Evolutionary conservation across 83 land plant species (phyloP), one percentile per base, ranked within the genome.

Genomic region (Isoetes engelmannii): DNA sequence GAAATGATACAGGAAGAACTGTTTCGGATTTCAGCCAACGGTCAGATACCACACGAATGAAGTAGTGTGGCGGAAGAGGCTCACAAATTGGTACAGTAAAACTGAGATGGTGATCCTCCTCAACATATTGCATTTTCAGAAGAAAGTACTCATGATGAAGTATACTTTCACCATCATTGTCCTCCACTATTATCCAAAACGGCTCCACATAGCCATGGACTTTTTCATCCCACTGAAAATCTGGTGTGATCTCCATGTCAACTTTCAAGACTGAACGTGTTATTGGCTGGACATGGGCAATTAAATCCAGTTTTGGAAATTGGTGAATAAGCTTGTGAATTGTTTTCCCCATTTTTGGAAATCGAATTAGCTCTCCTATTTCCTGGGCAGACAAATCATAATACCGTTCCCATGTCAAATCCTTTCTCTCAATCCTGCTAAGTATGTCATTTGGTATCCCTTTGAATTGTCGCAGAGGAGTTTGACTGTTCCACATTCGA

Each of bases 401-500:
- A 58, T 89, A 89, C 75, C 93, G 83, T 17, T 92, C 97, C 97
- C 97, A 92, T 4, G 97, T 75, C 57, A 88, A 70, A 77, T 92
- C 88, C 63, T 89, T 86, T 84, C 87, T 92, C 75, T 92, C 95
- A 63, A 92, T 67, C 76, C 89, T 89, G 79, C 76, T 82, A 51
- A 92, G 73, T 4, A 89, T 83, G n/a, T 87, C 89, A 77, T 77
- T 92, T 54, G 92, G 87, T 12, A 89, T 84, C 5, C 87, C 90
- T 70, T 67, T 75, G 79, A 92, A 92, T 49, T 92, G 97, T 47
- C 97, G 91, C 50, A 92, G 80, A 3, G 97, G 97, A 18, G 97
- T 89, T 69, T 92, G 97, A 69, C 85, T 92, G 71, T 83, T 89
- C 97, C 97, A 92, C 93, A 89, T 89, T 28, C 93, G 81, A 79